Conservation (phyloP, 2,329 filamentous ascomycete species). For the Thielaviopsis euricoi region DNA sequence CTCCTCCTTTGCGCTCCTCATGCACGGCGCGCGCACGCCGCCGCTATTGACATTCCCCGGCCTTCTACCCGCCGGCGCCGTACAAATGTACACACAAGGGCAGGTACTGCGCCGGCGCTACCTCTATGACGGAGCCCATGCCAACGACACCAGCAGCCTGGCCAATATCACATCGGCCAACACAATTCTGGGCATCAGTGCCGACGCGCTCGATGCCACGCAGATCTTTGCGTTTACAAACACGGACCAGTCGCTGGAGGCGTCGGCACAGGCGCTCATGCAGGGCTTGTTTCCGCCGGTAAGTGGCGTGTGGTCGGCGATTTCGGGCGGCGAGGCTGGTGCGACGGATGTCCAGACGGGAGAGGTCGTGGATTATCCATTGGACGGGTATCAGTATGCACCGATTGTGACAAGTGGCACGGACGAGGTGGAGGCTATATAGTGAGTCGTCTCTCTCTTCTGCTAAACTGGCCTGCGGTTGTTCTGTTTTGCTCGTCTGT, state of each 20-base stretch:
- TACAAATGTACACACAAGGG: constrained; percentile 34
- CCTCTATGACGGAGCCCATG: constrained; percentile 17
- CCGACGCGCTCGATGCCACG: constrained; percentile 29
- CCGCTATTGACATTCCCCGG: constrained; percentile 16
- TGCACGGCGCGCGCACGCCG: constrained; percentile 38
- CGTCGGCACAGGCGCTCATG: constrained; percentile 59
- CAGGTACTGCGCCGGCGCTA: constrained; percentile 32
- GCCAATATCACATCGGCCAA: constrained; percentile 11
- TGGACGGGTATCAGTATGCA: constrained; percentile 70
- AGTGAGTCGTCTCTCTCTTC: constrained; percentile 21
- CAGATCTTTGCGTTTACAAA: constrained; percentile 28
- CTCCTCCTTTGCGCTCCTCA: constrained; percentile 28
- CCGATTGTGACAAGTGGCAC: constrained; percentile 38
- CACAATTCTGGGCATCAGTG: constrained; percentile 26
- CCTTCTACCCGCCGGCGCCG: constrained; percentile 36
- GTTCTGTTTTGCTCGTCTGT: background rate
- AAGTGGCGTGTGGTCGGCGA: constrained; percentile 21
- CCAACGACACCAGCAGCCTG: background rate
- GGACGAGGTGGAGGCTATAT: constrained; percentile 27
- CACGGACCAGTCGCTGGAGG: constrained; percentile 35
- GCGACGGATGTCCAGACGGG: constrained; percentile 7
- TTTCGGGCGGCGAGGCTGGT: constrained; percentile 20
- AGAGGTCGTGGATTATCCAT: constrained; percentile 40
- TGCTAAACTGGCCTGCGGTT: too few species aligned
- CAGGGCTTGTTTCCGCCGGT: constrained; percentile 73